A percentile compares a stretch with the other conserved stretches of the same genome.
phyloP scores from a whole-genome alignment of 1,284 basidiomycete genomes.

The Anthracocystis setariae region DNA sequence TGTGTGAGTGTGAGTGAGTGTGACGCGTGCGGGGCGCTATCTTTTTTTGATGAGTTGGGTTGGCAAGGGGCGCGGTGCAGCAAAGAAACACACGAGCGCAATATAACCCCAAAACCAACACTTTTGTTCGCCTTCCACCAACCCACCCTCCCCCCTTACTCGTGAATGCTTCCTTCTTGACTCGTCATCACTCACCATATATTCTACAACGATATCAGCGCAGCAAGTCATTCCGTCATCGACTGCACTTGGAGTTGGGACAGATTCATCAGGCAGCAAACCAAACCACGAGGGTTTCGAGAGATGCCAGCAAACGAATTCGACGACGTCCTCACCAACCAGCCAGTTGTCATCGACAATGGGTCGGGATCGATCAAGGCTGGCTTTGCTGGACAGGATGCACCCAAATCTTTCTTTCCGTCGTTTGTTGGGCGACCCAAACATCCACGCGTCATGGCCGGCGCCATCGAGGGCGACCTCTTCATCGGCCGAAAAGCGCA shows the following conservation, averaged over 20 bases:
- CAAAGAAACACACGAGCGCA: slow-evolving; percentile 2
- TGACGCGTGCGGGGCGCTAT: background rate
- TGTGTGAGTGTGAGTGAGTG: background rate
- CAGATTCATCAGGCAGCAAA: background rate
- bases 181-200: background rate
- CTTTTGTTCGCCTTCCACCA: slow-evolving; percentile 1
- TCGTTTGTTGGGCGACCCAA: slow-evolving; percentile 66
- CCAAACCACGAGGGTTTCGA: background rate
- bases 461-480: slow-evolving; percentile 66
- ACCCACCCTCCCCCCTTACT: too few relatives aligned
- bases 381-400: slow-evolving; percentile 66
- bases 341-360: slow-evolving; percentile 68
- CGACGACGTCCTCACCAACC: slow-evolving; percentile 67
- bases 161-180: background rate
- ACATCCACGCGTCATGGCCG: slow-evolving; percentile 66
- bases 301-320: slow-evolving; percentile 61
- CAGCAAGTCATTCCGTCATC: too few relatives aligned
- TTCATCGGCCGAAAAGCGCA: slow-evolving; percentile 66
- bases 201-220: background rate
- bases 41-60: background rate
- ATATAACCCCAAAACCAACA: slow-evolving; percentile 12
- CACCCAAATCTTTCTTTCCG: slow-evolving; percentile 67
- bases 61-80: slow-evolving; percentile 1
- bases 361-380: slow-evolving; percentile 67
- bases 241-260: too few relatives aligned